phyloP scores from a whole-genome alignment of 805 yeast genomes.

The Lachancea thermotolerans region DNA sequence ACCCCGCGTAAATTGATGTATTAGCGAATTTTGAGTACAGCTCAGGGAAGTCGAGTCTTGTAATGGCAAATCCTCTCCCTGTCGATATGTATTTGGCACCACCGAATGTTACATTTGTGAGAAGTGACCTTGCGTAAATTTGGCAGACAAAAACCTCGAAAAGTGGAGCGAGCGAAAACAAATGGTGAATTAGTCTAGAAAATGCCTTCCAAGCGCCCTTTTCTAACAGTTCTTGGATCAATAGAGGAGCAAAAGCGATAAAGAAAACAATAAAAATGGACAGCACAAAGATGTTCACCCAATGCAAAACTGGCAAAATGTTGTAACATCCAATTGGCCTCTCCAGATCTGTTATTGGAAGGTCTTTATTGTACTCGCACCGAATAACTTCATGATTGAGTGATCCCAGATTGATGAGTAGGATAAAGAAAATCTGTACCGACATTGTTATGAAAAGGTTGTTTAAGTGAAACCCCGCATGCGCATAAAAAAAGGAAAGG shows the following conservation, averaged over 20 bases:
- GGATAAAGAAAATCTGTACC: conserved; percentile 62
- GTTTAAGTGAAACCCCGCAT: conserved; percentile 80
- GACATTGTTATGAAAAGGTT: conserved; percentile 73
- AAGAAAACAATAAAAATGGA: conserved; percentile 79
- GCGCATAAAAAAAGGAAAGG: conserved; percentile 79
- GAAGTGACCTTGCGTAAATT: conserved; percentile 64
- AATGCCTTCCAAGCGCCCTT: conserved; percentile 74
- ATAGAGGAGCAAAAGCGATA: conserved; percentile 71
- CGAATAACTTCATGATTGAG: conserved; percentile 64
- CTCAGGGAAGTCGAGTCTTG: conserved; percentile 69
- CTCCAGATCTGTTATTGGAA: conserved; percentile 59
- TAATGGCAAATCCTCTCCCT: conserved; percentile 82
- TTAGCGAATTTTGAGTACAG: conserved; percentile 74
- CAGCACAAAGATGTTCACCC: conserved; percentile 75
- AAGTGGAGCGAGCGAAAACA: conserved; percentile 66
- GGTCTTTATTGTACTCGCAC: conserved; percentile 58
- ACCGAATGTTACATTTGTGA: conserved; percentile 69
- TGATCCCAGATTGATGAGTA: conserved; percentile 64
- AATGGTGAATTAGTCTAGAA: conserved; percentile 61
- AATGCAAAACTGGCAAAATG: conserved; percentile 64
- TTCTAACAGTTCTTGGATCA: conserved; percentile 74
- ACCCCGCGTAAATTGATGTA: conserved; percentile 79
- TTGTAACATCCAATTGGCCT: conserved; percentile 71
- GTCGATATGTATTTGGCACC: conserved; percentile 85
- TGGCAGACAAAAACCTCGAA: conserved; percentile 81